Base-by-base conservation (phyloP, 768 basidiomycete genomes). In the Leccinum boreale region DNA sequence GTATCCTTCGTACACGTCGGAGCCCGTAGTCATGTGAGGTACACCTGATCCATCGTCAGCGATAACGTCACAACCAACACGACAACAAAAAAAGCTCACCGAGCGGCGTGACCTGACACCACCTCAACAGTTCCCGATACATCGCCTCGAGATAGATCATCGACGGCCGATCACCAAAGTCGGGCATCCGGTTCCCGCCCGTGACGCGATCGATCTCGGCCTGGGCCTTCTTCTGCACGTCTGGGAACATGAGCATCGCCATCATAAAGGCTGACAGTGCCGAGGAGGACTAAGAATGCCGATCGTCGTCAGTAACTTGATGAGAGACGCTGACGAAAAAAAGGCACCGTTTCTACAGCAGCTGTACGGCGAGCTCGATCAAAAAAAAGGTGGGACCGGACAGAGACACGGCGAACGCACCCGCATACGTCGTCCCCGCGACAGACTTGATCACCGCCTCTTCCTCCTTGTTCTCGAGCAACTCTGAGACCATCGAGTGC, bases 361-460 rank as follows among this genome's bases (percentile, higher is more conserved):
- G 60, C 68, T 70, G 28, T 26, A 17, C 11, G 55, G 19, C 33
- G 2, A 35, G 4, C n/a, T n/a, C 24, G 21, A 36, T 21, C n/a
- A 45, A 12, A 28, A 28, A 28, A 28, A 26, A 1, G 26, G 1
- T 28, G 17, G 11, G 31, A 33, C 36, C 7, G 0, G 36, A 39
- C 36, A n/a, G 36, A 17, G 9, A 1, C 45, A 21, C 14, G 8
- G 23, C 5, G 23, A 35, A 42, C 61, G 51, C 50, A 74, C 75
- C 69, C 5, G 65, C 67, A 52, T 74, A 72, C 2, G 65, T 69
- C 1, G 67, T 69, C 1, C 69, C 72, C 5, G 68, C 70, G 24
- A 73, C 66, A n/a, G 62, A 66, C 56, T 68, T 68, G 52, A 72
- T 71, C 4, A 62, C 60, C 3, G 47, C 54, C 39, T 68, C 69